phyloP scores from a whole-genome alignment of 768 basidiomycete species.

The Tremella yokohamensis region DNA sequence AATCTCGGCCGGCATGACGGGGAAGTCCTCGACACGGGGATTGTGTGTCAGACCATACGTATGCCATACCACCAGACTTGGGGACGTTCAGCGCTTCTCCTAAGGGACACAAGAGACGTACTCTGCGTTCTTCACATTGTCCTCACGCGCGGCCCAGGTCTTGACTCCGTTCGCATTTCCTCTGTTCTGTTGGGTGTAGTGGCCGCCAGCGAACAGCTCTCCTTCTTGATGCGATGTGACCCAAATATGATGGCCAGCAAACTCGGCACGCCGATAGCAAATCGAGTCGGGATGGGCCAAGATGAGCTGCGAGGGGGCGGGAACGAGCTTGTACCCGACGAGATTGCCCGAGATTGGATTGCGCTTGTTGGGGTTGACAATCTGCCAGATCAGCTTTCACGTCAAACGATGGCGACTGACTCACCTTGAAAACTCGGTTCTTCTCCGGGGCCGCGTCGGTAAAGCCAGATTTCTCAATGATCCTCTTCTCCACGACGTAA shows the following conservation, averaged over 20 bases:
- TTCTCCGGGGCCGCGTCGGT: constrained; percentile 38
- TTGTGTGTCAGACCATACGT: constrained; percentile 47
- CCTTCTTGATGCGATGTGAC: constrained; percentile 26
- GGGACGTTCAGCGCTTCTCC: too few relatives aligned
- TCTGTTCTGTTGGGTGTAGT: constrained; percentile 42
- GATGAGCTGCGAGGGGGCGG: constrained; percentile 36
- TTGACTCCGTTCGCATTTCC: constrained; percentile 35
- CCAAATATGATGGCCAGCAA: neutral
- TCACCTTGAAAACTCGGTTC: constrained; percentile 37
- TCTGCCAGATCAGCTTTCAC: neutral
- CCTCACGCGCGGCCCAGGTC: constrained; percentile 33
- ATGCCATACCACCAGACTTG: constrained; percentile 40
- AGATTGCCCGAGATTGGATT: constrained; percentile 33
- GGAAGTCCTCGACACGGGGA: constrained; percentile 44
- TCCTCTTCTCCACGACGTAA: constrained; percentile 28
- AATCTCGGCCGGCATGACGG: constrained; percentile 38
- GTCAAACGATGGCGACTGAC: neutral
- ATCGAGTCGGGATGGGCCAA: constrained; percentile 30
- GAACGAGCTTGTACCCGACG: constrained; percentile 43
- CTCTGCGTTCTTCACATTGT: constrained; percentile 29
- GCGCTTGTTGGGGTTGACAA: constrained; percentile 33
- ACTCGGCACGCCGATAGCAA: constrained; percentile 3
- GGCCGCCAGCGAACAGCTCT: constrained; percentile 38
- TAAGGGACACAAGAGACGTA: too few relatives aligned
- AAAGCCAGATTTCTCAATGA: constrained; percentile 28